Conservation (phyloP, 768 basidiomycete species). For the Gautieria morchelliformis region DNA sequence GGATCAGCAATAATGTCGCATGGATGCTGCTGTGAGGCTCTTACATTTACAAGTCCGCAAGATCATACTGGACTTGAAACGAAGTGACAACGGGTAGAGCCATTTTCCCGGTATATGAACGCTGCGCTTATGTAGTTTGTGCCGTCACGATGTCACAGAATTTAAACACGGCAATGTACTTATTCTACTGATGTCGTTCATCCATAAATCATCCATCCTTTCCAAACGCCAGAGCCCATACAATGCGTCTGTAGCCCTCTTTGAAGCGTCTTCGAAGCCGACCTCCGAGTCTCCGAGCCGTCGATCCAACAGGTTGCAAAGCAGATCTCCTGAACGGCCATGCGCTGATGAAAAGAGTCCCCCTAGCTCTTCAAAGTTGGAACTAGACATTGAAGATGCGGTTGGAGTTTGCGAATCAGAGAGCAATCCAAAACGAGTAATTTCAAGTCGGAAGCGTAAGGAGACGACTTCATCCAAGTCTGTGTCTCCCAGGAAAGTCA, state of each 20-base stretch:
- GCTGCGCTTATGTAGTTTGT: no score
- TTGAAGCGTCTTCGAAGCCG: constrained; percentile 15
- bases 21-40: no score
- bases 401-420: background rate
- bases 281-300: constrained; percentile 10
- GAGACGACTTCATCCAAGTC: constrained; percentile 17
- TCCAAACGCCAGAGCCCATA: constrained; percentile 32
- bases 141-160: no score
- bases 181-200: background rate
- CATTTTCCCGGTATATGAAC: no score
- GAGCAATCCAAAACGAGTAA: background rate
- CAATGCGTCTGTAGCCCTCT: constrained; percentile 19
- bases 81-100: no score
- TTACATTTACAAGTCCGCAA: no score
- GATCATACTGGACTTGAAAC: no score
- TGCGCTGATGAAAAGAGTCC: constrained; percentile 20
- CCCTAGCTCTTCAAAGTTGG: background rate
- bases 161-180: no score
- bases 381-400: constrained; percentile 7
- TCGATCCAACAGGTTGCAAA: constrained; percentile 16
- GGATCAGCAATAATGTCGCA: no score
- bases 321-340: constrained; percentile 20
- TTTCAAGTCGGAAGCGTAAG: constrained; percentile 9
- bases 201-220: background rate
- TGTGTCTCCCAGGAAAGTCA: constrained; percentile 42